phyloP scores from a whole-genome alignment of 345 rosid genomes.

The Rhizophora apiculata region DNA sequence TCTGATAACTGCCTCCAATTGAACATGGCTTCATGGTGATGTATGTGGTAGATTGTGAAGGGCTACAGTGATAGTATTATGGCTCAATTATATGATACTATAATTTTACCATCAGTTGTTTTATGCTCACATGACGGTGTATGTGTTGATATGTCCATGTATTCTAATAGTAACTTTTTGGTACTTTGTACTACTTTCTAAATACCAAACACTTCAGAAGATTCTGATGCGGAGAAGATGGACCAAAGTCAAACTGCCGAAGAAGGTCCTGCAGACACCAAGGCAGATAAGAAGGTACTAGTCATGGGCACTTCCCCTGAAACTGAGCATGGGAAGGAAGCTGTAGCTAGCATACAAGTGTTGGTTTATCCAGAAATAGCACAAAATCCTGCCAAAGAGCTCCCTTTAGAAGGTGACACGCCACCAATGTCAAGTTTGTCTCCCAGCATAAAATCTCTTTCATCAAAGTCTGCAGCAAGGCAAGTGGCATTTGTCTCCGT shows the following conservation, averaged over 20 bases:
- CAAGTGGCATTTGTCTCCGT: constrained; percentile 67
- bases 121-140: too few relatives aligned
- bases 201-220: constrained; percentile 14
- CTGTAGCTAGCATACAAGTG: constrained; percentile 20
- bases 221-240: constrained; percentile 20
- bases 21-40: background rate
- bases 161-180: background rate
- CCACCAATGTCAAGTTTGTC: constrained; percentile 16
- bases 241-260: constrained; percentile 6
- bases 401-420: constrained; percentile 10
- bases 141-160: background rate
- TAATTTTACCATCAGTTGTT: too few relatives aligned
- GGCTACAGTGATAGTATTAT: background rate
- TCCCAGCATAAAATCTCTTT: constrained; percentile 7
- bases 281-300: constrained; percentile 9
- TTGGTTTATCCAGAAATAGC: constrained; percentile 15
- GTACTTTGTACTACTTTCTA: background rate
- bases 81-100: too few relatives aligned
- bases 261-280: constrained; percentile 20
- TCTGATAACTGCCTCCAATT: background rate
- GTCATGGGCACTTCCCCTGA: constrained; percentile 10
- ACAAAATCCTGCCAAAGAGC: constrained; percentile 7
- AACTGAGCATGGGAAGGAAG: constrained; percentile 5
- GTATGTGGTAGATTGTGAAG: background rate
- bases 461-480: constrained; percentile 21